Conservation (phyloP, 345 rosid genomes). For the Dimocarpus longan region DNA sequence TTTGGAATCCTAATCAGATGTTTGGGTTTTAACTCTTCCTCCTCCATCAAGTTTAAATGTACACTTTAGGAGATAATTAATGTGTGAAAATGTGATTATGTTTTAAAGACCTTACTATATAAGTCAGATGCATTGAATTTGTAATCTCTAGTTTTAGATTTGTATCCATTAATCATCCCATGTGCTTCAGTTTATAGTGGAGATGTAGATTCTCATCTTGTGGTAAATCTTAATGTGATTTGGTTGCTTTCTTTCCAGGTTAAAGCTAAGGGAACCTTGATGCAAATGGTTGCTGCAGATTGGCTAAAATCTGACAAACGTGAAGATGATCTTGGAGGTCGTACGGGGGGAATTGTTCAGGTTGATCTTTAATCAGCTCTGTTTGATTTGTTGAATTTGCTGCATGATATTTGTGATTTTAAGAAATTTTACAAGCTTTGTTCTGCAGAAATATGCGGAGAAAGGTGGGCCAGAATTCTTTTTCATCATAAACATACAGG, state of each 20-base stretch:
- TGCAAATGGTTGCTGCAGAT: constrained; percentile 98
- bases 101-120: background rate
- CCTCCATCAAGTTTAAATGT: background rate
- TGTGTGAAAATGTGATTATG: background rate
- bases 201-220: background rate
- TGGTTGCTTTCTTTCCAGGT: constrained; percentile 47
- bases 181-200: background rate
- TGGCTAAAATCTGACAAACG: constrained; percentile 90
- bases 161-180: background rate
- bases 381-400: constrained; percentile 13
- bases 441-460: constrained; percentile 84
- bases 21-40: background rate
- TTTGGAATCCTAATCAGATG: background rate
- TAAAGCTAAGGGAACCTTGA: constrained; percentile 81
- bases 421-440: constrained; percentile 15
- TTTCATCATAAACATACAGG: constrained; percentile 89
- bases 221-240: background rate
- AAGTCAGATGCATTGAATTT: background rate
- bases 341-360: constrained; percentile 94
- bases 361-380: constrained; percentile 32
- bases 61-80: background rate
- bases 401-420: constrained; percentile 1
- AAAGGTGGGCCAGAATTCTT: constrained; percentile 92
- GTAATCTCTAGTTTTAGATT: background rate
- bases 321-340: constrained; percentile 89